Base-by-base conservation (phyloP, 495 filamentous ascomycete species). In the Pyronema domesticum region DNA sequence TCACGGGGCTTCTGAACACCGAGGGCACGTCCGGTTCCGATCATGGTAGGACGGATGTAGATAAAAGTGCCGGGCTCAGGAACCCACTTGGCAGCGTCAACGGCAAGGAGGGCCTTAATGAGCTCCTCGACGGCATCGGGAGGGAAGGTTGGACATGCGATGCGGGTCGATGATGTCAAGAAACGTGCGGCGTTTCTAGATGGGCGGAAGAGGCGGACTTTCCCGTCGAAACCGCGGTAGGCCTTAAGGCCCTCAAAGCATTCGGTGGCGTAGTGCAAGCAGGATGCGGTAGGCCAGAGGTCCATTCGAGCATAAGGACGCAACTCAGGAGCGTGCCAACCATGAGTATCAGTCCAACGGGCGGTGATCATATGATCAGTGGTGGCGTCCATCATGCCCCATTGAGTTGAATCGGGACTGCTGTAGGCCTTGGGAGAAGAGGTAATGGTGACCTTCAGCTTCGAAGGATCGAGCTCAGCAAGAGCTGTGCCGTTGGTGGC, bases 181-280 rank as follows among this genome's bases (percentile, higher is more conserved):
- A 95, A 81, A 59, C 89, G 82, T 54, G 72, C 70, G 58, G 78
- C 76, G 69, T 95, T 95, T 57, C 75, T 70, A 59, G 85, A 72
- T 0, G 86, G 85, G 18, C 89, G 82, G 74, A 95, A 95, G 45
- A 95, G 71, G 37, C 89, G 84, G 53, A 95, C 72, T 56, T 79
- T 78, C 46, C 83, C 83, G 68, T 93, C 86, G 60, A 76, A 77
- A 23, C 86, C 86, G 53, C 87, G 84, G 72, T 89, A 93, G 37
- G 76, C 78, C 68, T 93, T 94, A 70, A 91, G 74, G 34, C 87
- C 87, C 68, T 94, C 87, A 70, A 94, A 94, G 69, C 87, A 94
- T 62, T 89, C 82, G 37, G 85, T 91, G 13, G 87, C 87, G 67
- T 94, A 94, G 72, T 94, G 86, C 37, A 94, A 77, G 30, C 80